Base-by-base conservation (phyloP, 1,139 yeast species). In the Geotrichum reessii region DNA sequence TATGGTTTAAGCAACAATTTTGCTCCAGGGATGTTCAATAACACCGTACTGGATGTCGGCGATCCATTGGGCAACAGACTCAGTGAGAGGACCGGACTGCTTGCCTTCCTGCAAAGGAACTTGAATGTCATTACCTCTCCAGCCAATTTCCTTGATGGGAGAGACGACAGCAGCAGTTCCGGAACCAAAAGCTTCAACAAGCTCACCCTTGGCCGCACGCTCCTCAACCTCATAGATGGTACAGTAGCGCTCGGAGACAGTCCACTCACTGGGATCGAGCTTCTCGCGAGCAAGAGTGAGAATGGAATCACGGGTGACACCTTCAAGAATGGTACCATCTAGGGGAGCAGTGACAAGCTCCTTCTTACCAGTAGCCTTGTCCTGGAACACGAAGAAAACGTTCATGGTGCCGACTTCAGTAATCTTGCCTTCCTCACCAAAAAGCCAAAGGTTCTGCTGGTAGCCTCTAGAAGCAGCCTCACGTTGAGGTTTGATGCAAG, bases 401-500 rank as follows among this genome's bases (percentile, higher is more conserved):
- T 93, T 93, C 98, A 93, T 93, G 61, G 98, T 91, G 66, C 99
- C 99, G 61, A 89, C 98, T 77, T 93, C 99, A 63, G 98, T 93
- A 68, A 93, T 82, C 72, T 84, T 77, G 62, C 91, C 90, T 69
- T 92, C 93, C 55, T 87, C 88, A 59, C 97, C 97, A 70, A 92
- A 91, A 66, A 93, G 79, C 99, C 99, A 93, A 73, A 93, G 79
- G 79, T 92, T 91, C 76, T 93, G 99, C 71, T 87, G 92, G 79
- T 85, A 92, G 52, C 99, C 99, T 70, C 87, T 82, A 51, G 78
- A 70, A 56, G 96, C 96, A 55, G 99, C 98, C 74, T 85, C 83
- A 66, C 82, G 77, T 76, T 89, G 97, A 33, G 98, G 97, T 69
- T 82, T 80, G 69, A 92, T 83, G 73, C 97, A 88, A 59, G 98